Conservation (phyloP, 768 basidiomycete genomes). For the Psilocybe azurescens region DNA sequence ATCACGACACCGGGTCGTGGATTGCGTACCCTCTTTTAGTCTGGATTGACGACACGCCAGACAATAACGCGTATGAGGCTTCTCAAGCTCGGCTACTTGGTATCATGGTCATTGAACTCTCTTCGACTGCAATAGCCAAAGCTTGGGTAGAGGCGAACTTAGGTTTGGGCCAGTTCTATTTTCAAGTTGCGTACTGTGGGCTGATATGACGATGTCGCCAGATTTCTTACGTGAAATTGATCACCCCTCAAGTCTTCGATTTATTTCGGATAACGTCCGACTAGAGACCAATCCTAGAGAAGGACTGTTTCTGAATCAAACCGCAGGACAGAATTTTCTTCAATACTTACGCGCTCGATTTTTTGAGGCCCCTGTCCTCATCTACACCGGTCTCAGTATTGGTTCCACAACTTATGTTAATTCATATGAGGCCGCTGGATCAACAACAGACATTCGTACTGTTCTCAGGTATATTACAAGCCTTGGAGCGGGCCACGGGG, state of each 20-base stretch:
- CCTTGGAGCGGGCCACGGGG: no score
- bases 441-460: slow-evolving; percentile 17
- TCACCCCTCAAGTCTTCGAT: slow-evolving; percentile 23
- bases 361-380: slow-evolving; percentile 28
- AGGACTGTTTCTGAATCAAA: slow-evolving; percentile 4
- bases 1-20: not conserved
- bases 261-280: slow-evolving; percentile 37
- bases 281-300: slow-evolving; percentile 16
- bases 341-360: slow-evolving; percentile 27
- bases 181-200: not conserved
- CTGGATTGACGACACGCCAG: slow-evolving; percentile 35
- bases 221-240: slow-evolving; percentile 31
- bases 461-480: slow-evolving; percentile 11
- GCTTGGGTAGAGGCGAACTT: slow-evolving; percentile 32
- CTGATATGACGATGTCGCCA: not conserved
- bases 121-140: slow-evolving; percentile 29
- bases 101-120: slow-evolving; percentile 28
- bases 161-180: slow-evolving; percentile 18
- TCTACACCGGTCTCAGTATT: slow-evolving; percentile 28
- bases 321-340: slow-evolving; percentile 28
- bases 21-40: slow-evolving; percentile 20
- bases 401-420: slow-evolving; percentile 24
- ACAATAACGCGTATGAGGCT: slow-evolving; percentile 20
- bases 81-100: slow-evolving; percentile 19
- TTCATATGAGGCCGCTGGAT: slow-evolving; percentile 23